Percentiles rank a stretch among this genome's conserved stretches.
phyloP scores from a whole-genome alignment of 345 rosid species.

The Gossypioides kirkii region DNA sequence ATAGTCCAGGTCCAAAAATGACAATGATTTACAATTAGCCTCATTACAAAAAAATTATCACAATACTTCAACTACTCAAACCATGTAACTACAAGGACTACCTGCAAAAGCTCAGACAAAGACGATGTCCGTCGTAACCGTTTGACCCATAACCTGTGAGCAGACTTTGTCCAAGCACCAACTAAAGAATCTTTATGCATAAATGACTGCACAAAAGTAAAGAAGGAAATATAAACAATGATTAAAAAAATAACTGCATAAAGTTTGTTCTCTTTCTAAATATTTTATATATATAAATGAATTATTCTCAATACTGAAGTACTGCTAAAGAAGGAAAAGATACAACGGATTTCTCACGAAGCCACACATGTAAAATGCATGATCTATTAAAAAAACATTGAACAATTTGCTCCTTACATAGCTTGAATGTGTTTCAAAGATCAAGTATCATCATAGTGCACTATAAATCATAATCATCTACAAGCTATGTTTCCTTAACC shows the following conservation, averaged over 20 bases:
- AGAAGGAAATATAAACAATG: not conserved
- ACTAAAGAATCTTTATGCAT: conserved; percentile 85
- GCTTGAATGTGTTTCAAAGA: not conserved
- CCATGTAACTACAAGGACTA: conserved; percentile 11
- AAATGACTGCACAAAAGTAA: conserved; percentile 43
- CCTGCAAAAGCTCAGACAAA: conserved; percentile 80
- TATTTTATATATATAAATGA: not conserved
- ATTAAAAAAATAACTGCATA: not conserved
- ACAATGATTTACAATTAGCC: not conserved
- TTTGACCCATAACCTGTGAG: conserved; percentile 91
- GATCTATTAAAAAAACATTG: not conserved
- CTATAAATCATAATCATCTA: too few relatives aligned
- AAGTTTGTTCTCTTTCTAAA: not conserved
- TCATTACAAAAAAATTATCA: not conserved
- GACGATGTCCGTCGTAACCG: conserved; percentile 89
- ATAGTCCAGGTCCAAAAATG: not conserved
- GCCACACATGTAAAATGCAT: not conserved
- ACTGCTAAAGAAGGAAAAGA: not conserved
- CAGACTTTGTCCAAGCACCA: conserved; percentile 93
- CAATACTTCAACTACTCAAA: not conserved
- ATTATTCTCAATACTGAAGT: not conserved
- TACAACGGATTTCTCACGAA: not conserved
- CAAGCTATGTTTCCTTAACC: not conserved
- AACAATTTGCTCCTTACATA: not conserved
- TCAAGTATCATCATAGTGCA: not conserved